These are phyloP conservation scores for Arthroderma sp. DNA, from an alignment of 2,329 filamentous ascomycete genomes.

Conservation along the genomic window DNA sequence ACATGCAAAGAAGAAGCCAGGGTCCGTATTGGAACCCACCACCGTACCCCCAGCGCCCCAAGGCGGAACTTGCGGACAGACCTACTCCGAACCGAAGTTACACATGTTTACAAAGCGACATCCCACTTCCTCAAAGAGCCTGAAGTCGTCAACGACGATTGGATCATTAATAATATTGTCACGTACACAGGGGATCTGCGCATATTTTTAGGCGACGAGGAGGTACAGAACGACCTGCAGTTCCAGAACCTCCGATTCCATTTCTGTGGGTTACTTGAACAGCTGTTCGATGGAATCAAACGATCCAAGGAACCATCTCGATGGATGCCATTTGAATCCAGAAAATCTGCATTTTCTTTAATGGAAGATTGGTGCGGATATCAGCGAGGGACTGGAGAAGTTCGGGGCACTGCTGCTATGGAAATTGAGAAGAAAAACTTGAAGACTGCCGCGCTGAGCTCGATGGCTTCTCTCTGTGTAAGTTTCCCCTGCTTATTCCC, in stretches of 20 bases:
- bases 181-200: constrained; percentile 85
- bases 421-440: constrained; percentile 95
- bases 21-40: constrained; percentile 59
- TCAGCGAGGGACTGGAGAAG: constrained; percentile 57
- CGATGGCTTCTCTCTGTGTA: constrained; percentile 87
- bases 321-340: constrained; percentile 95
- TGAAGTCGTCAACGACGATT: constrained; percentile 72
- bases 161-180: constrained; percentile 78
- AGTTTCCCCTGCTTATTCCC: constrained; percentile 24
- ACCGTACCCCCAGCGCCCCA: constrained; percentile 63
- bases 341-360: constrained; percentile 85
- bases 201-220: constrained; percentile 84
- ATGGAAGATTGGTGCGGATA: constrained; percentile 99
- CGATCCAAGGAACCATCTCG: constrained; percentile 69
- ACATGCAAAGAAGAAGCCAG: constrained; percentile 83
- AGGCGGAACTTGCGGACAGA: constrained; percentile 74
- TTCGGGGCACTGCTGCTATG: constrained; percentile 70
- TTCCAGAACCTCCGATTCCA: constrained; percentile 85
- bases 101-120: constrained; percentile 88
- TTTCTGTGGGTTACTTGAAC: constrained; percentile 88
- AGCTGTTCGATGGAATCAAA: constrained; percentile 83
- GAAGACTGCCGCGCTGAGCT: constrained; percentile 75
- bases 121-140: constrained; percentile 73
- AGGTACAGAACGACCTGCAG: constrained; percentile 88
- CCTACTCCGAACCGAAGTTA: constrained; percentile 80